A percentile compares a stretch with the other conserved stretches of the same genome.
phyloP scores from a whole-genome alignment of 2,329 filamentous ascomycete species.

The Trichoderma brevicompactum region DNA sequence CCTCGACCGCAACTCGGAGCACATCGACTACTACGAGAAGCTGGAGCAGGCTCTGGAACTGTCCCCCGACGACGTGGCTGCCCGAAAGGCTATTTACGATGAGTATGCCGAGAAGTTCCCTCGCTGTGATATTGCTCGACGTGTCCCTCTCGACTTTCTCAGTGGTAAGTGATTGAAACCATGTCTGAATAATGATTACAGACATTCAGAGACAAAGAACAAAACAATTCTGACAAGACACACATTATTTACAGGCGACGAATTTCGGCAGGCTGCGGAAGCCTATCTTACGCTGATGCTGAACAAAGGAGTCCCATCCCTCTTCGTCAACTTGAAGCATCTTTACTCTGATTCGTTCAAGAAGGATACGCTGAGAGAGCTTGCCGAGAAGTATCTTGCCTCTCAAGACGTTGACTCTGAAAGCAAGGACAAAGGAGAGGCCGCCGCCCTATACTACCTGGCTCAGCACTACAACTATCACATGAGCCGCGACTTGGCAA shows the following conservation, averaged over 20 bases:
- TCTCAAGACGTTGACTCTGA: conserved; percentile 57
- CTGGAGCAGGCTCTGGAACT: conserved; percentile 72
- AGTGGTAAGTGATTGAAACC: conserved; percentile 56
- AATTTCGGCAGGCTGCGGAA: conserved; percentile 78
- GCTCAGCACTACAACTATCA: conserved; percentile 97
- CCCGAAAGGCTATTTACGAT: conserved; percentile 71
- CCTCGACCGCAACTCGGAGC: conserved; percentile 85
- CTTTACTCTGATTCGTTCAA: conserved; percentile 81
- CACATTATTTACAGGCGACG: conserved; percentile 61
- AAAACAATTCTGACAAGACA: neutral
- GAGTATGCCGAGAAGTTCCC: conserved; percentile 81
- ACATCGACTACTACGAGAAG: conserved; percentile 81
- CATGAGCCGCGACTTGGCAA: conserved; percentile 79
- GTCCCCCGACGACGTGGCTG: conserved; percentile 59
- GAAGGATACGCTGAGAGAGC: conserved; percentile 71
- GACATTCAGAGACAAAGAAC: neutral
- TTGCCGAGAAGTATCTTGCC: conserved; percentile 79
- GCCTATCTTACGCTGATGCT: conserved; percentile 83
- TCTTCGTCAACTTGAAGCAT: conserved; percentile 95
- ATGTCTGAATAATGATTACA: neutral
- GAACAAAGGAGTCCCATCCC: conserved; percentile 90
- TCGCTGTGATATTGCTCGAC: conserved; percentile 80
- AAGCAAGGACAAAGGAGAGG: conserved; percentile 64
- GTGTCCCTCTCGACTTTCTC: conserved; percentile 88
- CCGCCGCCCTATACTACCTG: conserved; percentile 87